phyloP scores from a whole-genome alignment of 2,329 filamentous ascomycete species.

The Endocalyx cinctus region DNA sequence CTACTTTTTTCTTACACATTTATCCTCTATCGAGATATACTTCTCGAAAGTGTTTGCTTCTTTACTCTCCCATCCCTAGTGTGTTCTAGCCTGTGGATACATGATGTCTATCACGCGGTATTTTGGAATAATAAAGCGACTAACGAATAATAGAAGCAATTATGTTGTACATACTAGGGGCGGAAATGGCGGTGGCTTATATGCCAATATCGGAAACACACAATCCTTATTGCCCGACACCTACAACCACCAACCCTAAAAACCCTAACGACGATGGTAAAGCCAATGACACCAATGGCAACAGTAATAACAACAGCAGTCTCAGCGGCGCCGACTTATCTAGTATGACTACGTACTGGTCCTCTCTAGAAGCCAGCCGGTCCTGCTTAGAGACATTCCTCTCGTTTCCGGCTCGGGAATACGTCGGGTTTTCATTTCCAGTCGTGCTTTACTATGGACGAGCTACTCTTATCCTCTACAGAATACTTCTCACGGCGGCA shows the following conservation, averaged over 20 bases:
- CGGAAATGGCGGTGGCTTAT: no score
- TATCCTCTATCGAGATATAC: conserved; percentile 25
- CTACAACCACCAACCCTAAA: no score
- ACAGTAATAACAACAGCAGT: neutral
- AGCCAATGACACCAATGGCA: neutral
- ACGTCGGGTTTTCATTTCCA: conserved; percentile 18
- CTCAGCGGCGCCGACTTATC: neutral
- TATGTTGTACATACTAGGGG: no score
- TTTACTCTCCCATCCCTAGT: no score
- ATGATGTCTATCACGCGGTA: no score
- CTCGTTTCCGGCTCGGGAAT: conserved; percentile 12
- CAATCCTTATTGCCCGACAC: no score
- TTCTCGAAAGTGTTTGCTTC: conserved; percentile 29
- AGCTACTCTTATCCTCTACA: conserved; percentile 22
- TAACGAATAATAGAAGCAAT: no score
- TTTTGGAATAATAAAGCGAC: no score
- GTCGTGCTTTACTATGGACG: conserved; percentile 21
- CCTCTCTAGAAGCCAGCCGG: conserved; percentile 17
- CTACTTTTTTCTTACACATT: neutral
- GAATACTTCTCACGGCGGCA: conserved; percentile 15
- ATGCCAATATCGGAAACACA: no score
- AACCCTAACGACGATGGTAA: no score
- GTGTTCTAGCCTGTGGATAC: no score
- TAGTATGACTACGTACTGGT: no score
- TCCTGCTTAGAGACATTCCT: conserved; percentile 20